Percentiles rank a stretch among this genome's conserved stretches.
phyloP scores from a whole-genome alignment of 257 asterid species.

The Schizonepeta tenuifolia region DNA sequence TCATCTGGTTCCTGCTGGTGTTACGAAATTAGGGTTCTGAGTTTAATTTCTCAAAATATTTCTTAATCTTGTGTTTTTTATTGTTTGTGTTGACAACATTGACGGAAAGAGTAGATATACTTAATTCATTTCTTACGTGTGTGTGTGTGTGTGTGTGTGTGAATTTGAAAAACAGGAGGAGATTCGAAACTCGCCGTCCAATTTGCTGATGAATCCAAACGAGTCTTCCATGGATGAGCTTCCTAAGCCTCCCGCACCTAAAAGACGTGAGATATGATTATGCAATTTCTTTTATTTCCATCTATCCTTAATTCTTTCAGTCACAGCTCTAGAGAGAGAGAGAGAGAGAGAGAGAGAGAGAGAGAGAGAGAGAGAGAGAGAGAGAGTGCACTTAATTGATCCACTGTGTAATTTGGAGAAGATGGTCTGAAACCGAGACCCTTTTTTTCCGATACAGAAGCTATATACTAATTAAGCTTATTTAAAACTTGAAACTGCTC shows the following conservation, averaged over 20 bases:
- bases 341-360: too few species aligned
- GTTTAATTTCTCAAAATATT: too few species aligned
- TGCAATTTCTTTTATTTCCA: too few species aligned
- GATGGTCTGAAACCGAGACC: constrained; percentile 25
- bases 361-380: neutral
- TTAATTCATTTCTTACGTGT: too few species aligned
- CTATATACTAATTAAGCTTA: constrained; percentile 27
- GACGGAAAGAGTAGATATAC: too few species aligned
- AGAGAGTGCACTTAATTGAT: neutral
- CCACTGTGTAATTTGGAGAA: neutral
- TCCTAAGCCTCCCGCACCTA: constrained; percentile 84
- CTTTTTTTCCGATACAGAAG: constrained; percentile 20
- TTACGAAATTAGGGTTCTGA: too few species aligned
- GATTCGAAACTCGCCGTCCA: constrained; percentile 66
- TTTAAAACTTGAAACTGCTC: constrained; percentile 29
- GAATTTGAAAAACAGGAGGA: constrained; percentile 64
- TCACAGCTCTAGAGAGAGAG: too few species aligned
- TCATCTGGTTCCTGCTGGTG: too few species aligned
- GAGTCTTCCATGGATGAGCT: constrained; percentile 76
- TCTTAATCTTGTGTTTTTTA: too few species aligned
- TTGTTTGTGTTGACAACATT: too few species aligned
- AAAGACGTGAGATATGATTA: constrained; percentile 63
- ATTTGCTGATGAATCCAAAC: constrained; percentile 61
- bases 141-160: too few species aligned
- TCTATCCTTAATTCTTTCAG: too few species aligned